Evolutionary conservation across 257 asterid genomes (phyloP).

Genomic region (Coffea canephora): DNA sequence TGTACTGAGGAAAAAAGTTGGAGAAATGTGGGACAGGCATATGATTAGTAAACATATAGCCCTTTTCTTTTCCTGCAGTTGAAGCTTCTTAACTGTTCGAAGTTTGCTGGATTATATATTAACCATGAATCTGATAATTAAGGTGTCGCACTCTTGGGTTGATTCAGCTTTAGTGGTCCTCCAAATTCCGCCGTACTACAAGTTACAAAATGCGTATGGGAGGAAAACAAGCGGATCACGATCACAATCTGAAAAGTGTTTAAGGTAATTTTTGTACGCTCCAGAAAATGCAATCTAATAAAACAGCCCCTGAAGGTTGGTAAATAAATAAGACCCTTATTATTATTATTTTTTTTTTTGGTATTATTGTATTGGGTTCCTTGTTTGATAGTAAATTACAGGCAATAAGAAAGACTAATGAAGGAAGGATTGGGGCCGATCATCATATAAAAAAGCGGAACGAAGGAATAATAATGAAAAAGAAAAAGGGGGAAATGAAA

Average conservation of each 20-base stretch:
- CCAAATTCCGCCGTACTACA: constrained; percentile 2
- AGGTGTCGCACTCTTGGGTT: constrained; percentile 34
- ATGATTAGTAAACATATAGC: constrained; percentile 20
- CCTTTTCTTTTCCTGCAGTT: constrained; percentile 48
- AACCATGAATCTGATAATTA: constrained; percentile 14
- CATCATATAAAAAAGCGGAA: background rate
- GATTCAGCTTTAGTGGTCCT: constrained; percentile 58
- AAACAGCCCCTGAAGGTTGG: no score
- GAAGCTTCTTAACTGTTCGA: constrained; percentile 31
- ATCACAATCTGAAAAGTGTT: no score
- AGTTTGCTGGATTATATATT: background rate
- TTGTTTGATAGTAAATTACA: background rate
- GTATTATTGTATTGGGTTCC: no score
- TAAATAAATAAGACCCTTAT: no score
- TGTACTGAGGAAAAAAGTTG: constrained; percentile 9
- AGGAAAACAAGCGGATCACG: background rate
- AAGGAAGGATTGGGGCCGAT: background rate
- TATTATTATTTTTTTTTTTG: no score
- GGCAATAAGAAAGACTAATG: background rate
- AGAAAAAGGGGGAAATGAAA: background rate
- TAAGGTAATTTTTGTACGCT: no score
- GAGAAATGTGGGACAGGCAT: background rate
- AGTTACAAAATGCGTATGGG: background rate
- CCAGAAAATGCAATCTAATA: no score
- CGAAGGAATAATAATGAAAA: background rate